Base-by-base conservation (phyloP, 371 early-diverging fungal species). In the Mortierella sp. region DNA sequence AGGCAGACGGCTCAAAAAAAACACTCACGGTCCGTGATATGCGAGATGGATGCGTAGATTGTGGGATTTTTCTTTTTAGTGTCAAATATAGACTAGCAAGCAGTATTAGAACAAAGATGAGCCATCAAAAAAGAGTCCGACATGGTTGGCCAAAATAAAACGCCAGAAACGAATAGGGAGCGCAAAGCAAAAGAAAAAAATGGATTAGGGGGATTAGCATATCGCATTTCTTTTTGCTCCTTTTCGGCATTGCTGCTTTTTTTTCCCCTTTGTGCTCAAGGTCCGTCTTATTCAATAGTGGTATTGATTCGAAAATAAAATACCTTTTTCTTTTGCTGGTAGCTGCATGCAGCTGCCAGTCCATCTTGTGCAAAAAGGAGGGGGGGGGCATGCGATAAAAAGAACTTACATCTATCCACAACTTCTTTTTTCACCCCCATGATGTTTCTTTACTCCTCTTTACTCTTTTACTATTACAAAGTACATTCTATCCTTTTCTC, bases 221-320 rank as follows among this genome's bases (percentile, higher is more conserved):
- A 58, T 58, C 34, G 16, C 8, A 8, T 26, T 45, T 45, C 19
- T 1, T 45, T 16, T 16, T 45, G 8, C 19, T 45, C 16, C 16
- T 44, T 16, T 19, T 58, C 37, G 37, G 61, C 37, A 58, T 58
- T 58, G 29, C 22, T 16, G 61, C 9, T 9, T 34, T 6, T 31
- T n/a, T n/a, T n/a, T n/a, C n/a, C n/a, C n/a, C n/a, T n/a, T n/a
- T n/a, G n/a, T n/a, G n/a, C n/a, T n/a, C n/a, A n/a, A n/a, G n/a
- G n/a, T n/a, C n/a, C n/a, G n/a, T n/a, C 8, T n/a, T 4, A 55
- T 55, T 53, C 55, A 55, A 31, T 55, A 4, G 6, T 19, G 3
- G 61, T 58, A 58, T 19, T 58, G 22, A 58, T 22, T 58, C 61
- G 61, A 34, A 19, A 58, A 37, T 58, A 34, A 34, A 58, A 58